Evolutionary conservation across 306 rosid species (phyloP).

Genomic region (Sechiopsis laciniata): DNA sequence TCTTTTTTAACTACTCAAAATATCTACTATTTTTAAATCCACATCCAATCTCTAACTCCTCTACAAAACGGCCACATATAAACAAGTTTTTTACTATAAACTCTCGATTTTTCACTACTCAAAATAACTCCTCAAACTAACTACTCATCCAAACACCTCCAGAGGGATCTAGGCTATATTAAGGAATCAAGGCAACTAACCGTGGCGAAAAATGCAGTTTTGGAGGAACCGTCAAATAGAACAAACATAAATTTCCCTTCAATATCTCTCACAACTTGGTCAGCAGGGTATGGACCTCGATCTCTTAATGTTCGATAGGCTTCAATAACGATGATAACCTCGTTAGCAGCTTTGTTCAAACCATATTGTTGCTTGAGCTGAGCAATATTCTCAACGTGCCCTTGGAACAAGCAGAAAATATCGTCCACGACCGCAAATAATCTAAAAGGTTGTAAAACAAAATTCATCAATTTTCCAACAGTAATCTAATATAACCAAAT

Average conservation of each 20-base stretch:
- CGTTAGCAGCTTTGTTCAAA: conserved; percentile 77
- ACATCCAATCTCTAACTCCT: no score
- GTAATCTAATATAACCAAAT: neutral
- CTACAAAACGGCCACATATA: no score
- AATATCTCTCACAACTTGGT: conserved; percentile 95
- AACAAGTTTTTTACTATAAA: no score
- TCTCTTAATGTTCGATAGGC: conserved; percentile 91
- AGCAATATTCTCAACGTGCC: conserved; percentile 80
- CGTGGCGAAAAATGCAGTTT: conserved; percentile 51
- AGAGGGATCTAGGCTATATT: no score
- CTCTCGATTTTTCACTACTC: no score
- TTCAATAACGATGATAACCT: conserved; percentile 74
- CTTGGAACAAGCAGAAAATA: conserved; percentile 94
- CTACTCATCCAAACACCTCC: no score
- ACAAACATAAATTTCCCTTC: conserved; percentile 80
- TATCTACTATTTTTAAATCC: no score
- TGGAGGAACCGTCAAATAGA: conserved; percentile 66
- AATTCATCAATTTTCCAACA: conserved; percentile 4
- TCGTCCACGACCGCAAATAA: conserved; percentile 95
- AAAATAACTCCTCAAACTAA: no score
- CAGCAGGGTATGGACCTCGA: conserved; percentile 91
- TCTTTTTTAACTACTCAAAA: no score
- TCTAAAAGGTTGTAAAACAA: conserved; percentile 33
- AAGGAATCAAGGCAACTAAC: conserved; percentile 40
- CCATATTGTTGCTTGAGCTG: conserved; percentile 94